Conservation (phyloP, 257 asterid genomes). For the Mentha longifolia region DNA sequence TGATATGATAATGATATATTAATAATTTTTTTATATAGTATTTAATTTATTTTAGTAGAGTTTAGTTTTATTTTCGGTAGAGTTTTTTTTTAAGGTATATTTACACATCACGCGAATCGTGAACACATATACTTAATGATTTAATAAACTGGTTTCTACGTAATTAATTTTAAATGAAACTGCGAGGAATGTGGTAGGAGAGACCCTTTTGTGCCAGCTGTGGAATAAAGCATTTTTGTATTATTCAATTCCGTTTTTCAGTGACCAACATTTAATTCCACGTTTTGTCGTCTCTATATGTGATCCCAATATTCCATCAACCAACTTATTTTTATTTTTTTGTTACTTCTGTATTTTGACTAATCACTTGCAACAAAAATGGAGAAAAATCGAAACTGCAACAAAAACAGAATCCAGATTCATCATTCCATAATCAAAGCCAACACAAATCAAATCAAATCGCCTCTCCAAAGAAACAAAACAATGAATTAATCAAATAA, state of each 20-base stretch:
- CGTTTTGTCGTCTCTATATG: conserved; percentile 6
- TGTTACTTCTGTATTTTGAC: conserved; percentile 1
- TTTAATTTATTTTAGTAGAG: no score
- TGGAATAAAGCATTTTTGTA: conserved; percentile 26
- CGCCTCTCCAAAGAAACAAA: background rate
- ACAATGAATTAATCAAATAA: conserved; percentile 30
- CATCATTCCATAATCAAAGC: background rate
- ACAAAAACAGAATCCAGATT: background rate
- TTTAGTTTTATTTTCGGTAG: no score
- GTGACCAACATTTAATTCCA: conserved; percentile 1
- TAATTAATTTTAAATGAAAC: conserved; percentile 26
- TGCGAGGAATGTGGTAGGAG: conserved; percentile 35
- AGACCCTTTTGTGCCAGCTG: conserved; percentile 34
- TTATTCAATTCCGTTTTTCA: conserved; percentile 3
- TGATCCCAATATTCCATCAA: conserved; percentile 28
- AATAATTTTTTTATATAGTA: no score
- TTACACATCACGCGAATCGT: no score
- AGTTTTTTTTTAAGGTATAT: no score
- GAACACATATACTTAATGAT: no score
- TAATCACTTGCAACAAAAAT: background rate
- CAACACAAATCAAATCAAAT: background rate
- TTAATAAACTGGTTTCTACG: background rate
- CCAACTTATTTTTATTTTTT: background rate
- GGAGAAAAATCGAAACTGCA: background rate
- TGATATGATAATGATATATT: no score